Base-by-base conservation (phyloP, 169 alveolate genomes). In the Plasmodium malariae region DNA sequence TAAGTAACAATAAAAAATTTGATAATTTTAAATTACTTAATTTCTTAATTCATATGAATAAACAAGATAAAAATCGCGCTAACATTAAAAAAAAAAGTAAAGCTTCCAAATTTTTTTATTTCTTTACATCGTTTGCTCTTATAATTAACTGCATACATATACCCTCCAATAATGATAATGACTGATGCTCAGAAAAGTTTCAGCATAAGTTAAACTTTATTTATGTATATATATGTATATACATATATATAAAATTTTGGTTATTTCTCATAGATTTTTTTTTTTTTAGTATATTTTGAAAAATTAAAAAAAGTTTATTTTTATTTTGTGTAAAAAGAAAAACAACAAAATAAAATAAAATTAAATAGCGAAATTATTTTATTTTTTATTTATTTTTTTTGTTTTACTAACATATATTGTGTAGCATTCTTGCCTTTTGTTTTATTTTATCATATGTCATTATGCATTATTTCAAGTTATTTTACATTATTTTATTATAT, bases 101-200 rank as follows among this genome's bases (percentile, higher is more conserved):
- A 30, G 86, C 73, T 6, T 83, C 91, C 57, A 83, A 55, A 68
- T 32, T 83, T 83, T 83, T 83, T 55, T 49, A 83, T 57, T 51
- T 69, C 36, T 83, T 83, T 55, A 83, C 91, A 51, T 19, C 91
- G 17, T 65, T 83, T 68, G 91, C 91, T 32, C 72, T 83, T 28
- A 69, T 83, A 68, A 65, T 83, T 83, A 83, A 83, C 21, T 83
- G 91, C 43, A 83, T 83, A 68, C 72, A 68, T 72, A 68, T 83
- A 65, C 91, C 91, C 9, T 14, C 91, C 24, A 83, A 60, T 43
- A 83, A 83, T 83, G 91, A 83, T 69, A 83, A 69, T 21, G 91
- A 83, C 70, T 57, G 45, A 67, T 71, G 45, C 12, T 37, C 51
- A 40, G 26, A 26, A 63, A 63, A 24, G 55, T 17, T 36, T 63